Evolutionary conservation across 495 filamentous ascomycete genomes (phyloP), one percentile per base, ranked within the genome.

Genomic region (Aspergillus hancockii): DNA sequence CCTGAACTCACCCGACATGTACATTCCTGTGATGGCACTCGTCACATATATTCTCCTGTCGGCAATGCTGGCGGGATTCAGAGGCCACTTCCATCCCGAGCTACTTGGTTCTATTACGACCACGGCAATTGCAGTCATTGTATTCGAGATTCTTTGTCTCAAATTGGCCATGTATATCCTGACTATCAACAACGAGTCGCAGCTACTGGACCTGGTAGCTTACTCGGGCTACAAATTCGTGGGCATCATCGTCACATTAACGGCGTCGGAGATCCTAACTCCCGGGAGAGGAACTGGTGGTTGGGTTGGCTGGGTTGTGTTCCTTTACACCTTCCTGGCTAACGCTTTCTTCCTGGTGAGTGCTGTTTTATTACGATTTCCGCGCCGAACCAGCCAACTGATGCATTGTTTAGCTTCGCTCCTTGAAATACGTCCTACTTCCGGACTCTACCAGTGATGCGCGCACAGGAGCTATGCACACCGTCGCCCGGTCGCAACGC

Each of bases 181-280:
- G 38, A 89, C 81, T 72, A 98, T 99, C 77, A 92, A 87, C 67
- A 93, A 93, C 66, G 89, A 88, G 56, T 84, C 79, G 14, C 94
- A 98, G 72, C 79, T 99, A 22, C 81, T 97, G 57, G 94, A 99
- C 63, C 72, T 99, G 36, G 85, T 98, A 40, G 94, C 95, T 4
- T 99, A 99, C 71, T 93, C 89, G 7, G 95, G 95, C 13, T 99
- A 99, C 74, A 99, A 99, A 76, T 99, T 98, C 65, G 94, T 98
- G 41, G 94, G 94, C 9, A 91, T 95, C 55, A 98, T 97, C 61
- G 81, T 89, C 52, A 97, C 90, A 3, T 82, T 97, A 47, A 77
- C 89, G 30, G 74, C 92, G 2, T 86, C 90, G 6, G 90, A 93
- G 74, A 79, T 90, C 19, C 69, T 92, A 45, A 93, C 86, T 52